These are phyloP conservation scores for Penicillium steckii DNA, from an alignment of 495 filamentous ascomycete genomes.

Conservation along the genomic window DNA sequence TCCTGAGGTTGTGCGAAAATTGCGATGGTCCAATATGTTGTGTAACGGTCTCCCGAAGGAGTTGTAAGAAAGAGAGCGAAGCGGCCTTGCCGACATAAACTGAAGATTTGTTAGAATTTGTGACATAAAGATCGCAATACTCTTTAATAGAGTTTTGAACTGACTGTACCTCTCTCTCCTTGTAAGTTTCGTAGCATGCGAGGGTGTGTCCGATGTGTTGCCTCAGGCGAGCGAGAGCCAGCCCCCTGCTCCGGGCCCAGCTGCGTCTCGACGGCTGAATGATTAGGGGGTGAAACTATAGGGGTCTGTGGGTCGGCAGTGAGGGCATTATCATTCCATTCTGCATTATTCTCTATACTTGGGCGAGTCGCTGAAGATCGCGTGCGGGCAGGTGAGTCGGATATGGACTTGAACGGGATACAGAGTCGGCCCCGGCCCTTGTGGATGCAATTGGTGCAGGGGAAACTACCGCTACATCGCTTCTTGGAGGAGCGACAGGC, in stretches of 20 bases:
- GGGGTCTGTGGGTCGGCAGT: neutral
- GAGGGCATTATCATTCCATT: neutral
- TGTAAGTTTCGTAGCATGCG: conserved; percentile 40
- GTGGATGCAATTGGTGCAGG: conserved; percentile 37
- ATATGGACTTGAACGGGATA: conserved; percentile 26
- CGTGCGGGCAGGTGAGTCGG: conserved; percentile 7
- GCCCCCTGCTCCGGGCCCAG: conserved; percentile 3
- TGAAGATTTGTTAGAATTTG: conserved; percentile 3
- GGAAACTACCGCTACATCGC: conserved; percentile 41
- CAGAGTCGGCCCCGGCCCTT: conserved; percentile 33
- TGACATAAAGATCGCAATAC: no score
- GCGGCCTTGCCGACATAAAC: conserved; percentile 43
- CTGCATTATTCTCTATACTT: neutral
- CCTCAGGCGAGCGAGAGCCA: conserved; percentile 28
- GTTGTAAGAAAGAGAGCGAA: conserved; percentile 41
- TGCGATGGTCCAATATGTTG: conserved; percentile 44
- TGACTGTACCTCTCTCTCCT: conserved; percentile 33
- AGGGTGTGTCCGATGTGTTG: conserved; percentile 36
- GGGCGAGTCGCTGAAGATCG: conserved; percentile 1
- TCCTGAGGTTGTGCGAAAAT: conserved; percentile 41
- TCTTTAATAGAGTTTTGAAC: neutral
- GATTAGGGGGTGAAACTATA: conserved; percentile 1
- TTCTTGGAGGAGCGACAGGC: conserved; percentile 39
- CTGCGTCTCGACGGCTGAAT: neutral
- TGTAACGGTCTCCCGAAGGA: conserved; percentile 40